phyloP scores from a whole-genome alignment of 495 filamentous ascomycete genomes.

The Penicillium mononematosum region DNA sequence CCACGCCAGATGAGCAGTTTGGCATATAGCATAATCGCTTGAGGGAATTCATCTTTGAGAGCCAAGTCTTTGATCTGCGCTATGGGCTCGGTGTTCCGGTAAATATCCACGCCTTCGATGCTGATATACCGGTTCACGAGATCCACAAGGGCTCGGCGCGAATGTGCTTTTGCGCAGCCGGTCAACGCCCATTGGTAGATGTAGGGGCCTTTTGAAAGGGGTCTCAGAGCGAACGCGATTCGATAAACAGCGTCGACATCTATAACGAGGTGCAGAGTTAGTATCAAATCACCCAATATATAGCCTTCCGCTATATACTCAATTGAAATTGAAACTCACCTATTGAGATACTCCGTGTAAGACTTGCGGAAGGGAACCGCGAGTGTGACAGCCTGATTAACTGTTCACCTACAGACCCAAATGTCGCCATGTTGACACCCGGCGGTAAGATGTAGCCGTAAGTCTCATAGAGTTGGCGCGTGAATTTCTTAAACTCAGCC shows the following conservation, averaged over 20 bases:
- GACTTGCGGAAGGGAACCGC: slow-evolving; percentile 10
- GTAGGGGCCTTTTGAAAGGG: not conserved
- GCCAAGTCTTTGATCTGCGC: slow-evolving; percentile 25
- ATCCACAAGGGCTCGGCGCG: slow-evolving; percentile 3
- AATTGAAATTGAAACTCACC: slow-evolving; percentile 29
- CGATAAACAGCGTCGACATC: slow-evolving; percentile 32
- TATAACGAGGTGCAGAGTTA: slow-evolving; percentile 6
- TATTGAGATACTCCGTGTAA: slow-evolving; percentile 24
- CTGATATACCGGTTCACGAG: slow-evolving; percentile 8
- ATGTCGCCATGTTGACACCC: slow-evolving; percentile 19
- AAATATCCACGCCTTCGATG: slow-evolving; percentile 11
- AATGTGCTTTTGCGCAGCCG: slow-evolving; percentile 30
- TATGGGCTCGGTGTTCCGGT: slow-evolving; percentile 17
- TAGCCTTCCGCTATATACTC: not conserved
- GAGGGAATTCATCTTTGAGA: slow-evolving; percentile 22
- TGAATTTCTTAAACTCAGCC: not conserved
- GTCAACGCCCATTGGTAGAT: slow-evolving; percentile 28
- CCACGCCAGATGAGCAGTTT: slow-evolving; percentile 27
- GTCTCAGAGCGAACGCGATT: slow-evolving; percentile 21
- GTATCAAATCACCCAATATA: not conserved
- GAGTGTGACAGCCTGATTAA: slow-evolving; percentile 19
- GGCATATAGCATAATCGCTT: slow-evolving; percentile 35
- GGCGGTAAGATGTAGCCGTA: slow-evolving; percentile 10
- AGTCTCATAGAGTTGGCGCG: slow-evolving; percentile 7
- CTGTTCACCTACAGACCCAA: slow-evolving; percentile 18